These are phyloP conservation scores for Oryza rufipogon DNA, from an alignment of 176 grass and related monocot species.

Conservation along the genomic window DNA sequence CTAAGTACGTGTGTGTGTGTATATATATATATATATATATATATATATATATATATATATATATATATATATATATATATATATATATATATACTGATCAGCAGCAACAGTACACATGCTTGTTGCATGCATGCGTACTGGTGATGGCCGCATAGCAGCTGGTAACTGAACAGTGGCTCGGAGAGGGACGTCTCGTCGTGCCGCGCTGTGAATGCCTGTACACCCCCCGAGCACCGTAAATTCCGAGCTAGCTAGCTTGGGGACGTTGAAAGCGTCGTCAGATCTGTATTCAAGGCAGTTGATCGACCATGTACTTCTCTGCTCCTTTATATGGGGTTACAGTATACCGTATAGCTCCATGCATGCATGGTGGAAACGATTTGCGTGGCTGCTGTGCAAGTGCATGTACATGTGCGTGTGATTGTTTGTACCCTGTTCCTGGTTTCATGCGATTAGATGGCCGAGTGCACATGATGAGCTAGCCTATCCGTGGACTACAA, in stretches of 20 bases:
- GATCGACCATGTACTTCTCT: background rate
- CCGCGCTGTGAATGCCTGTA: background rate
- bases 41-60: background rate
- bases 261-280: too few relatives aligned
- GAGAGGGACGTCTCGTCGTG: constrained; percentile 29
- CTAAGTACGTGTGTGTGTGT: background rate
- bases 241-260: background rate
- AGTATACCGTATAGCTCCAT: background rate
- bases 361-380: background rate
- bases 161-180: background rate
- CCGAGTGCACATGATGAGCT: background rate
- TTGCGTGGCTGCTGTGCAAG: background rate
- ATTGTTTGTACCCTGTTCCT: background rate
- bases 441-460: constrained; percentile 34
- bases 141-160: background rate
- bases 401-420: background rate
- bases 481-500: background rate
- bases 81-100: background rate
- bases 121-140: background rate
- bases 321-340: background rate
- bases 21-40: background rate
- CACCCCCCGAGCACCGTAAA: background rate
- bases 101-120: background rate
- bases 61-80: background rate
- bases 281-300: background rate